Percentiles rank a stretch among this genome's conserved stretches.
Evolutionary conservation across 2,329 filamentous ascomycete genomes (phyloP).

Genomic region (Exophiala xenobiotica): DNA sequence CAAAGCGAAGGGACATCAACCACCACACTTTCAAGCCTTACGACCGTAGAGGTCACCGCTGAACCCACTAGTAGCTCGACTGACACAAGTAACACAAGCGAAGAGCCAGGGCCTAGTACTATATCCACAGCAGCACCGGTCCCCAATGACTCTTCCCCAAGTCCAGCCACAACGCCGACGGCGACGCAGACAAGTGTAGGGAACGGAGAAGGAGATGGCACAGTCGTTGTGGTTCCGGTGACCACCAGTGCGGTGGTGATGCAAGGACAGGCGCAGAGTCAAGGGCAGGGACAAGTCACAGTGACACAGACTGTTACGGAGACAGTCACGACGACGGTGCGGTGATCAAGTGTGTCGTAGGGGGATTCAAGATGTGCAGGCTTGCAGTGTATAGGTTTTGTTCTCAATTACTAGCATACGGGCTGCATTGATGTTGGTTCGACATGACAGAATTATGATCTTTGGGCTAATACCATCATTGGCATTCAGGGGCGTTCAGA

Average conservation of each 20-base stretch:
- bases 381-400: too few relatives aligned
- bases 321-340: constrained; percentile 17
- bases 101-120: neutral
- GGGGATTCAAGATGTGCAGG: too few relatives aligned
- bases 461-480: too few relatives aligned
- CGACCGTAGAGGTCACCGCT: too few relatives aligned
- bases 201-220: neutral
- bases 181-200: neutral
- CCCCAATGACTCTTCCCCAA: neutral
- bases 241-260: neutral
- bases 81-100: neutral
- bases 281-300: constrained; percentile 8
- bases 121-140: neutral
- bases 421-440: too few relatives aligned
- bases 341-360: too few relatives aligned
- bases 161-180: neutral
- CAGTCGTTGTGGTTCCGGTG: constrained; percentile 4
- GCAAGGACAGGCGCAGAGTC: neutral
- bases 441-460: too few relatives aligned
- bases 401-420: too few relatives aligned
- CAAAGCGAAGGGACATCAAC: neutral
- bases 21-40: too few relatives aligned
- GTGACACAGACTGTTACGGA: constrained; percentile 11
- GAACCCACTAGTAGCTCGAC: neutral
- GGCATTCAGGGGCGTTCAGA: too few relatives aligned